Conservation (phyloP, 2,329 filamentous ascomycete species). For the Trichoderma atrobrunneum region DNA sequence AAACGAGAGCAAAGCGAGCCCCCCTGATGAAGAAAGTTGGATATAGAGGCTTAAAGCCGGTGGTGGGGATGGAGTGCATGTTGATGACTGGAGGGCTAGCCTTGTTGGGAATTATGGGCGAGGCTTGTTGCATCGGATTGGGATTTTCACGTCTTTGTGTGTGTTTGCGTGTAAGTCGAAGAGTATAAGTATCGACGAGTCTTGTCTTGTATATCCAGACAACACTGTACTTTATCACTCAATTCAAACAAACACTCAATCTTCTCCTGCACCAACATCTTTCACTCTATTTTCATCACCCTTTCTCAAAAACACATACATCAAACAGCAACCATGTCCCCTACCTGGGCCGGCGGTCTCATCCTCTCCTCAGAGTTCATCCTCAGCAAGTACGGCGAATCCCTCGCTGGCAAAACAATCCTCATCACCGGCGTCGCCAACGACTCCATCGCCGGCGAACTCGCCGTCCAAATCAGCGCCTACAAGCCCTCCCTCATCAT, state of each 20-base stretch:
- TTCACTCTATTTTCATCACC: neutral
- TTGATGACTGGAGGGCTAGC: conserved; percentile 4
- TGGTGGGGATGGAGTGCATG: neutral
- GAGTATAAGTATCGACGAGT: neutral
- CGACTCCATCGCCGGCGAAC: conserved; percentile 19
- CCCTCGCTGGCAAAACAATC: conserved; percentile 5
- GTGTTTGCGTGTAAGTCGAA: neutral
- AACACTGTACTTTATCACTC: neutral
- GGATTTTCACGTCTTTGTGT: neutral
- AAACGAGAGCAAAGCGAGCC: no score
- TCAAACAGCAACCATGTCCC: neutral
- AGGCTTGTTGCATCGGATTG: neutral
- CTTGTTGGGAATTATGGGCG: neutral
- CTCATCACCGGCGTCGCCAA: conserved; percentile 18
- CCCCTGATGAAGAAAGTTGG: neutral
- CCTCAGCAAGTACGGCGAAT: neutral
- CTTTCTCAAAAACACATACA: neutral
- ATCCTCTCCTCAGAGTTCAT: conserved; percentile 7
- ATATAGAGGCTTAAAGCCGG: neutral
- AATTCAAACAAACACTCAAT: neutral
- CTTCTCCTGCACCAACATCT: neutral
- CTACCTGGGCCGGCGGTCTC: neutral
- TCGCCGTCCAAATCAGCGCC: conserved; percentile 19
- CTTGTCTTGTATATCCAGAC: neutral
- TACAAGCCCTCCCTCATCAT: conserved; percentile 17